A percentile compares a stretch with the other conserved stretches of the same genome.
Evolutionary conservation across 371 early-diverging fungal genomes (phyloP).

Genomic region (Batkoa obscura): DNA sequence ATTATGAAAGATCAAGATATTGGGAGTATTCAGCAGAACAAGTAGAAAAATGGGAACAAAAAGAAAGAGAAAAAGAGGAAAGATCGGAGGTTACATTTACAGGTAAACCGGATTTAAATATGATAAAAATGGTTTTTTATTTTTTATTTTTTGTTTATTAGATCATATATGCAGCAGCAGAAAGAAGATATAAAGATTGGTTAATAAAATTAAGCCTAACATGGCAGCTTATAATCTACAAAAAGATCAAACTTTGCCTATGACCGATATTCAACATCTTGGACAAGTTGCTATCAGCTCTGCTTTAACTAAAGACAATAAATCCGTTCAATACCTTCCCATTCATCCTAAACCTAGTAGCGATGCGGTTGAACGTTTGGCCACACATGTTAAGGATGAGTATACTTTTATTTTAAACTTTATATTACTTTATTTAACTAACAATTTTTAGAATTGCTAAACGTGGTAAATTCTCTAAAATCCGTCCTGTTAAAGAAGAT

Average conservation of each 20-base stretch:
- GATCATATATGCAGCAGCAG: conserved; percentile 67
- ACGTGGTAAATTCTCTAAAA: conserved; percentile 43
- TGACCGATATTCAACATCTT: neutral
- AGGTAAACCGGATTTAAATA: no score
- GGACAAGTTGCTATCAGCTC: neutral
- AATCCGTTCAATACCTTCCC: conserved; percentile 30
- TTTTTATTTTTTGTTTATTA: conserved; percentile 7
- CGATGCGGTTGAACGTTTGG: conserved; percentile 53
- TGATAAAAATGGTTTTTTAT: neutral
- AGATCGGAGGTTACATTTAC: conserved; percentile 63
- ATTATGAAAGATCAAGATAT: conserved; percentile 61
- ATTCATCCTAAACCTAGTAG: conserved; percentile 34
- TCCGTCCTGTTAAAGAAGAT: conserved; percentile 44
- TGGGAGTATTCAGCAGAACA: conserved; percentile 73
- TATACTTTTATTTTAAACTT: conserved; percentile 15
- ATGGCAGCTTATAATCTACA: conserved; percentile 46
- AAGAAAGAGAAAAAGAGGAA: conserved; percentile 39
- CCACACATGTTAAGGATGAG: conserved; percentile 55
- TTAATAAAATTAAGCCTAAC: conserved; percentile 66
- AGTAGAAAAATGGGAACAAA: conserved; percentile 72
- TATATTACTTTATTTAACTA: neutral
- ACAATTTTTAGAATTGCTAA: conserved; percentile 26
- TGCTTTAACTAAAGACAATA: conserved; percentile 9
- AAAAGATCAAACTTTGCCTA: conserved; percentile 20
- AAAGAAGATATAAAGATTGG: conserved; percentile 67